Evolutionary conservation across 2,329 filamentous ascomycete genomes (phyloP), one percentile per base, ranked within the genome.

Genomic region (Monilinia polystroma): DNA sequence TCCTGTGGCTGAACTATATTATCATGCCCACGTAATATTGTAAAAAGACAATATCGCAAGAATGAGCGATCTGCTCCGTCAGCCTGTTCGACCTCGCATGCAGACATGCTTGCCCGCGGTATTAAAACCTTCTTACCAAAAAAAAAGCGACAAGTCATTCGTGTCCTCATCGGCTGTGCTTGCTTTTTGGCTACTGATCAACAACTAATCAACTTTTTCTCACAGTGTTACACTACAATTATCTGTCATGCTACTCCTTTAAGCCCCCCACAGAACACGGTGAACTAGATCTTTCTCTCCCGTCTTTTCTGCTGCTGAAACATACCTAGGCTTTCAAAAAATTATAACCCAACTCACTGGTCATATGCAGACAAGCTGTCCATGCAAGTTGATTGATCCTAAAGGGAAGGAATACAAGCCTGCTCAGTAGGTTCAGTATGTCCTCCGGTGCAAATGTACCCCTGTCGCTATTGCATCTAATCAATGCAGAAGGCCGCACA

Each of bases 71-170:
- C 62, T 66, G 68, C 66, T 67, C 58, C 58, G 56, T 68, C 64
- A 70, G 71, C 67, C 68, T 68, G 68, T 71, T 69, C 66, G 70
- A 70, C 70, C 68, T 72, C 68, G 69, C 65, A 73, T 71, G 69
- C 72, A 73, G 65, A 57, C 62, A 69, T 69, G 66, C 67, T 63
- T 65, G 66, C 55, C 67, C 67, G 57, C 47, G 47, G 63, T 45
- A 47, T 62, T 60, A 60, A 55, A 43, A 64, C 66, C 11, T 52
- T 62, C 47, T 45, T 57, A 59, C 45, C 64, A 67, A 49, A 49
- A 52, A 54, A 49, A 66, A 63, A 66, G 26, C 64, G 64, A 66
- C 64, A 66, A 49, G 51, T 63, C 64, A 66, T 63, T 66, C 57
- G 57, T 63, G 56, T 66, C 32, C 56, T 63, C 58, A 58, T 59